Base-by-base conservation (phyloP, 2,329 filamentous ascomycete genomes). In the Botrytis pseudocinerea region DNA sequence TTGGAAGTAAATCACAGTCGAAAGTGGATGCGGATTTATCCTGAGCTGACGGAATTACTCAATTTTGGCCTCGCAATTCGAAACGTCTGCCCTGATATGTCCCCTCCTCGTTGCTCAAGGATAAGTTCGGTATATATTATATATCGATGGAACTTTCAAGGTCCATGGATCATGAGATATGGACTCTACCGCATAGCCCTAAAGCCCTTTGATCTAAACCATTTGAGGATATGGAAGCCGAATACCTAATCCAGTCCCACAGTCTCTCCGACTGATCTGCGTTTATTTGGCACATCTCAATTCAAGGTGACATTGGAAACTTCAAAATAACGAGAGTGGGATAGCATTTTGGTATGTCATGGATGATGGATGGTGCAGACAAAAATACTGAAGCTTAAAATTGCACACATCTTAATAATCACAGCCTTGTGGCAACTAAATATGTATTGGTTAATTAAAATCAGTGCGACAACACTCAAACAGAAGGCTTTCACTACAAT, bases 321-420 rank as follows among this genome's bases (percentile, higher is more conserved):
- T n/a, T 57, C 57, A 57, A 57, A 57, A 57, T 68, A 42, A n/a
- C 64, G 57, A 68, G 57, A 57, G 64, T 57, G 64, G 64, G 64
- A 68, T 68, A 10, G 25, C 40, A 38, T 51, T 57, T 48, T 57
- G 35, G 4, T 57, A 57, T 28, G 16, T 28, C 35, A 68, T n/a
- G 25, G 51, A 54, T 28, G 51, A 54, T 68, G 48, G 48, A 54
- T 57, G 48, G 64, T 66, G 54, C 46, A 40, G 64, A 68, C 18
- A 42, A n/a, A 32, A 57, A 68, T 32, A 32, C n/a, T 54, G 64
- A n/a, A 20, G 46, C 35, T 54, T 66, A 66, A 66, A 48, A 35
- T 38, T 42, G 32, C 48, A 68, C 9, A 42, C 64, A 57, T 68
- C 9, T 28, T 57, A 51, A 68, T 42, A 68, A 57, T 42, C 25